Evolutionary conservation across 352 stramenopile genomes (phyloP), one percentile per base, ranked within the genome.

Genomic region (Pythium folliculosum): DNA sequence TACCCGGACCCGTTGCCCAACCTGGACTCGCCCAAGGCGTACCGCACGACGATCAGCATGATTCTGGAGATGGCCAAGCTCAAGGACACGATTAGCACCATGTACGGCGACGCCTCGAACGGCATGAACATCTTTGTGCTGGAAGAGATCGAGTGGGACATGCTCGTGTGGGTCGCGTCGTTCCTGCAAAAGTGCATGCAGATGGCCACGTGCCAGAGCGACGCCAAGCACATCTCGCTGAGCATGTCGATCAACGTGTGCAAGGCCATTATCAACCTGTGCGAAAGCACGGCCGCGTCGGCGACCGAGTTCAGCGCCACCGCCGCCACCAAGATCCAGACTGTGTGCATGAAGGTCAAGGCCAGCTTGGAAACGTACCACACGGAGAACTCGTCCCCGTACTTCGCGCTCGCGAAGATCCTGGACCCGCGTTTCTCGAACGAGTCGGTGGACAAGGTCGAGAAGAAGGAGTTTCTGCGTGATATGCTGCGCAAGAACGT

Each of bases 141-240:
- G 45, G 81, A 90, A 62, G 84, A 91, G 58, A 89, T 85, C 58
- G 84, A 92, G 73, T 92, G 84, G 84, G 84, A 92, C 52, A 51
- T 92, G 60, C 75, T 92, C 35, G 72, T 86, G 16, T 89, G 79
- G 77, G 82, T 89, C 23, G 82, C 82, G 23, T 86, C 79, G 6
- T 92, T 92, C 60, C 50, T 92, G 49, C 76, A 90, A 59, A 91
- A 92, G 63, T 89, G 81, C 66, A 85, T 92, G 69, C 79, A 90
- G 38, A 87, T 92, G 77, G 78, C 82, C 9, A 92, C 84, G 27
- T 92, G 84, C 32, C 84, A 92, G 63, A 90, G 84, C 55, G 82
- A 89, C 65, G 70, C 88, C 65, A 89, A 90, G 55, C 84, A 90
- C 67, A 90, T 92, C 70, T 91, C 82, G 47, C 63, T 91, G 59